A percentile compares a stretch with the other conserved stretches of the same genome.
Conservation (phyloP, 352 stramenopile genomes). For the Phytophthora europaea region DNA sequence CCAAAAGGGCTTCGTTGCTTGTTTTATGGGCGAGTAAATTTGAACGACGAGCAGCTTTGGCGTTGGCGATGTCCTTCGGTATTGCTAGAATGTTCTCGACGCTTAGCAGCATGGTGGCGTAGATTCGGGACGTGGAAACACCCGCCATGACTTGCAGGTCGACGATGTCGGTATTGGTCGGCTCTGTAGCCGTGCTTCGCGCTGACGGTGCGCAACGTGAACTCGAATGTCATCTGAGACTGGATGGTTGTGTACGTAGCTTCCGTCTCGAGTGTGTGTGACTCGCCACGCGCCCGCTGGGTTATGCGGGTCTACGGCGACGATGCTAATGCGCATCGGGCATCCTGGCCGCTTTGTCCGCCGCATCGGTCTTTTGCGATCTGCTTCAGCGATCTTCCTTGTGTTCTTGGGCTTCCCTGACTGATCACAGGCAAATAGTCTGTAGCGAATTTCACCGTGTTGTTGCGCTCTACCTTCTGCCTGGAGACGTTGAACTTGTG, state of each 20-base stretch:
- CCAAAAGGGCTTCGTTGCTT: slow-evolving; percentile 5
- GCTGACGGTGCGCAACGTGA: neutral
- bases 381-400: neutral
- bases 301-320: no score
- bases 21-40: neutral
- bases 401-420: neutral
- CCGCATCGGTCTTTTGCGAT: neutral
- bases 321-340: no score
- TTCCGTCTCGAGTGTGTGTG: neutral
- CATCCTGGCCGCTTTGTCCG: no score
- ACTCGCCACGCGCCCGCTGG: no score
- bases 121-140: neutral
- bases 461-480: neutral
- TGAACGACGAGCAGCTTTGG: neutral
- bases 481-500: neutral
- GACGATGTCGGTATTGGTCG: neutral
- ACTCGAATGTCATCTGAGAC: neutral
- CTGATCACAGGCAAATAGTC: neutral
- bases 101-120: neutral
- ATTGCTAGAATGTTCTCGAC: neutral
- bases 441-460: neutral
- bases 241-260: neutral
- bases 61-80: slow-evolving; percentile 12
- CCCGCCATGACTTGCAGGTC: neutral
- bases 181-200: neutral